Evolutionary conservation across 2,329 filamentous ascomycete species (phyloP).

Genomic region (Aspergillus versicolor): DNA sequence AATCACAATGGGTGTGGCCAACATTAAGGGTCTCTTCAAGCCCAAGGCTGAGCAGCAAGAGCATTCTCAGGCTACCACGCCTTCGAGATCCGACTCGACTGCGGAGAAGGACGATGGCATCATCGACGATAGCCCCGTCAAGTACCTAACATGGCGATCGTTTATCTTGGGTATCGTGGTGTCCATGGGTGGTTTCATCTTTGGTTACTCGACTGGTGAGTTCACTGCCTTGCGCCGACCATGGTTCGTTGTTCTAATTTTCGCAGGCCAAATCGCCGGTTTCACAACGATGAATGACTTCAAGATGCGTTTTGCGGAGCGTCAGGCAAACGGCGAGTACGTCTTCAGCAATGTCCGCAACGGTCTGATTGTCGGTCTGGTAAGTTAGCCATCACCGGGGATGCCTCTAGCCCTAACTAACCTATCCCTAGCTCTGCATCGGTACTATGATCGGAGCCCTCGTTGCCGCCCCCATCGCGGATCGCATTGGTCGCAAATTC

Average conservation of each 20-base stretch:
- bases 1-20: constrained; percentile 30
- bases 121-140: constrained; percentile 44
- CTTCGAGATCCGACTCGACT: constrained; percentile 31
- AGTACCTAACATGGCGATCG: constrained; percentile 44
- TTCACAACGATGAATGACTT: constrained; percentile 50
- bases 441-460: constrained; percentile 46
- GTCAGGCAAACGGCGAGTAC: constrained; percentile 32
- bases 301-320: constrained; percentile 40
- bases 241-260: constrained; percentile 7
- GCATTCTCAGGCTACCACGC: constrained; percentile 34
- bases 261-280: constrained; percentile 45
- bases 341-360: constrained; percentile 46
- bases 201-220: constrained; percentile 46
- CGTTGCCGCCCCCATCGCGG: constrained; percentile 45
- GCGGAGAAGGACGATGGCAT: constrained; percentile 33
- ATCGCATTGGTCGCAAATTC: constrained; percentile 45
- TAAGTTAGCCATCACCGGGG: constrained; percentile 22
- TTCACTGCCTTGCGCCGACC: background rate
- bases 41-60: constrained; percentile 29
- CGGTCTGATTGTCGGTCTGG: constrained; percentile 46
- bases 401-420: background rate
- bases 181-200: constrained; percentile 50
- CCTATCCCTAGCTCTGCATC: constrained; percentile 38
- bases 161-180: constrained; percentile 46
- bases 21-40: constrained; percentile 31